Base-by-base conservation (phyloP, 2,329 filamentous ascomycete genomes). In the Alternaria sp. region DNA sequence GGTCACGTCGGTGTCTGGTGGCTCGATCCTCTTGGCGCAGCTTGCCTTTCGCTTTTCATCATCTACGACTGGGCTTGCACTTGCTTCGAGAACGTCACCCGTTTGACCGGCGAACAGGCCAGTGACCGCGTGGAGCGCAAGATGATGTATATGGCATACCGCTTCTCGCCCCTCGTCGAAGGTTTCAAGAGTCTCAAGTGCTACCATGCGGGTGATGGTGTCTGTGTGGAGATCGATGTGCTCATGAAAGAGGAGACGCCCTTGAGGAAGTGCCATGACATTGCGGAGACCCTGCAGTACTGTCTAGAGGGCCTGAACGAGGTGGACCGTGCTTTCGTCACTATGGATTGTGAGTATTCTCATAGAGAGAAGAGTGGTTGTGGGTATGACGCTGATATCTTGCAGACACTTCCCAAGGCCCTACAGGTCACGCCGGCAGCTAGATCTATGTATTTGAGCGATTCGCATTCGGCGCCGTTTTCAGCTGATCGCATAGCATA, bases 61-160 rank as follows among this genome's bases (percentile, higher is more conserved):
- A 90, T 91, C 69, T 88, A 87, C 77, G 89, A 91, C 78, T 91
- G 89, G 89, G 86, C 86, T 1, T 83, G 84, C 49, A 91, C 89
- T 0, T 87, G 84, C 64, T 82, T 88, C 51, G 83, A 87, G 58
- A 89, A 89, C 67, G 84, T 90, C 50, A 84, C 84, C 2, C 83
- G 87, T 3, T 79, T 90, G 6, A 87, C 86, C 1, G 88, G 88
- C n/a, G 82, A 86, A 55, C 86, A 86, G 0, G 87, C 87, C 1
- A 82, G 84, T 3, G 80, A 85, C 4, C 78, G 82, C 5, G 79
- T 86, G 44, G 80, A 84, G 23, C 84, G 87, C 66, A 89, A 89
- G 68, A 80, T 89, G 23, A 83, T 87, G 63, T 89, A 86, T 66
- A 82, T 90, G 56, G 87, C 86, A 1, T 89, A 86, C 76, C 82